A percentile compares a stretch with the other conserved stretches of the same genome.
These are phyloP conservation scores for Saturnispora sanitii DNA, from an alignment of 805 yeast species.

Conservation along the genomic window DNA sequence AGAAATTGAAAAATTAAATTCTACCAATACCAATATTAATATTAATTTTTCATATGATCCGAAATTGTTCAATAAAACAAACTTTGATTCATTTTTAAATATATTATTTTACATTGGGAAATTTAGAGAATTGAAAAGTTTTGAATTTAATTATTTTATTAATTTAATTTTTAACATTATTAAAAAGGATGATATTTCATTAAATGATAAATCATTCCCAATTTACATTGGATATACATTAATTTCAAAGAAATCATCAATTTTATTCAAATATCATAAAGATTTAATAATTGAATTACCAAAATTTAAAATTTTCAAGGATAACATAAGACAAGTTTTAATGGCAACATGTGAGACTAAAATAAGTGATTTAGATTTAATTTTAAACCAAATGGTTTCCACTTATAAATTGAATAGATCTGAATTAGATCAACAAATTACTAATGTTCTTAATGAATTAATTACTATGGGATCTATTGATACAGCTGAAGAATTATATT, in stretches of 20 bases:
- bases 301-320: conserved; percentile 9
- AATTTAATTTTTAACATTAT: conserved; percentile 7
- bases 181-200: not conserved
- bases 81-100: conserved; percentile 5
- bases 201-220: conserved; percentile 5
- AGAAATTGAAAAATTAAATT: not conserved
- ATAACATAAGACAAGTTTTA: conserved; percentile 3
- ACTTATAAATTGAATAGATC: not conserved
- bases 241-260: conserved; percentile 9
- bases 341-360: conserved; percentile 8
- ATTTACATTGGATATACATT: conserved; percentile 9
- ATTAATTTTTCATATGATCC: not conserved
- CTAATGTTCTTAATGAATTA: conserved; percentile 8
- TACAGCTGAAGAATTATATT: conserved; percentile 12
- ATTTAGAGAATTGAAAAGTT: not conserved
- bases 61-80: not conserved
- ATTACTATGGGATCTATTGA: conserved; percentile 6
- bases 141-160: conserved; percentile 7
- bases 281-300: conserved; percentile 7
- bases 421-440: conserved; percentile 7
- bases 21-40: no score
- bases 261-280: conserved; percentile 10
- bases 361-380: conserved; percentile 9
- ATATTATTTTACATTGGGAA: conserved; percentile 8
- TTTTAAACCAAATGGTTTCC: conserved; percentile 6